Percentiles rank a stretch among this genome's conserved stretches.
Conservation (phyloP, 2,329 filamentous ascomycete species). For the Rugonectria rugulosa region DNA sequence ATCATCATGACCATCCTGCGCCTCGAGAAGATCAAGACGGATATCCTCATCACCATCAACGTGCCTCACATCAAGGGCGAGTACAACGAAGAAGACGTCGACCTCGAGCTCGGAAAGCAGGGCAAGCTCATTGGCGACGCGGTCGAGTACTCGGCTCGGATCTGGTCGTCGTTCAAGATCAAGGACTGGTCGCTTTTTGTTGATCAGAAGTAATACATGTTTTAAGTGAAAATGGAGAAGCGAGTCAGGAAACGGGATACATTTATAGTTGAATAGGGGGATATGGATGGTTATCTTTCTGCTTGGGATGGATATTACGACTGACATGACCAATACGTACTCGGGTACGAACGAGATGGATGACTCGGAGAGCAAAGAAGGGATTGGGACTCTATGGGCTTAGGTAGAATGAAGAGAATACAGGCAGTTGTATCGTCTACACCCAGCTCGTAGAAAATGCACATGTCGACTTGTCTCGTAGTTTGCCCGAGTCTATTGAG, state of each 20-base stretch:
- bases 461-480: too few species aligned
- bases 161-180: slow-evolving; percentile 78
- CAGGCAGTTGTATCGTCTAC: too few species aligned
- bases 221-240: too few species aligned
- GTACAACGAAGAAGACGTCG: slow-evolving; percentile 76
- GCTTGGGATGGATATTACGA: slow-evolving; percentile 12
- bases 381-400: background rate
- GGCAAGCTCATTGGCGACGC: slow-evolving; percentile 73
- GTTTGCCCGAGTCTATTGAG: background rate
- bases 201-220: too few species aligned
- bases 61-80: slow-evolving; percentile 82
- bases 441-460: too few species aligned
- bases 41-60: slow-evolving; percentile 87
- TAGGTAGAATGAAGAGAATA: too few species aligned
- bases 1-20: slow-evolving; percentile 81
- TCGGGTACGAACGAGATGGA: background rate
- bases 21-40: slow-evolving; percentile 76
- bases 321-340: slow-evolving; percentile 4
- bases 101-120: slow-evolving; percentile 69
- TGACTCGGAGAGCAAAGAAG: background rate
- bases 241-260: slow-evolving; percentile 16
- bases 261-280: background rate
- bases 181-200: slow-evolving; percentile 86
- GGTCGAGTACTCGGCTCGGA: slow-evolving; percentile 70
- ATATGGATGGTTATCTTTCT: background rate